Evolutionary conservation across 768 basidiomycete genomes (phyloP), one percentile per base, ranked within the genome.

Genomic region (Calocybe gangraenosa): DNA sequence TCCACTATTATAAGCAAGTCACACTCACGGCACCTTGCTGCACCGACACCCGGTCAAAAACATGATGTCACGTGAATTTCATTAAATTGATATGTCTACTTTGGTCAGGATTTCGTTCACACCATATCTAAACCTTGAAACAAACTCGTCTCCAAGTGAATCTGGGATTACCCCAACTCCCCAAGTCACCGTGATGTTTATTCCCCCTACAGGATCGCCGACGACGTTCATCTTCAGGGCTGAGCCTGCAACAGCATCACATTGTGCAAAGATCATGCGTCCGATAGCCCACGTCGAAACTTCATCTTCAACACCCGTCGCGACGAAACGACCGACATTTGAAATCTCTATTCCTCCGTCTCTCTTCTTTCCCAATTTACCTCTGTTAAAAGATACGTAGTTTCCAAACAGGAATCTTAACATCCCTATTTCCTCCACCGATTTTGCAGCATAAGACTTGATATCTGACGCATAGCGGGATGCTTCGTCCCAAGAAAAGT

Each of bases 291-390:
- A 28, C 23, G 18, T 37, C 25, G 19, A 28, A 10, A 46, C 46
- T 17, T 21, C 52, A 0, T 7, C 17, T 15, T 18, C 17, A 8
- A 9, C 35, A 17, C 37, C 19, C 30, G 34, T 33, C 1, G 36
- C 34, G 7, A 48, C 46, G 20, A 68, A 64, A 3, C 49, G 53
- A 11, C 70, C 70, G 11, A 67, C 40, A 51, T 73, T 73, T n/a
- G 70, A 71, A 9, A 72, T 40, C 48, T 65, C 64, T 14, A 73
- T 42, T 23, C 60, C 61, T 14, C 14, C 52, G 4, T 45, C 48
- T 19, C 71, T 57, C 51, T 69, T 68, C 49, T 54, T 58, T 13
- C 65, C 67, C 14, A 67, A 42, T 48, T 56, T 56, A 1, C 60
- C 58, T 7, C 35, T 42, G 40, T 64, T 56, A 47, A 47, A 71